These are phyloP conservation scores for Curvularia eragrostidis DNA, from an alignment of 2,329 filamentous ascomycete species.

Conservation along the genomic window DNA sequence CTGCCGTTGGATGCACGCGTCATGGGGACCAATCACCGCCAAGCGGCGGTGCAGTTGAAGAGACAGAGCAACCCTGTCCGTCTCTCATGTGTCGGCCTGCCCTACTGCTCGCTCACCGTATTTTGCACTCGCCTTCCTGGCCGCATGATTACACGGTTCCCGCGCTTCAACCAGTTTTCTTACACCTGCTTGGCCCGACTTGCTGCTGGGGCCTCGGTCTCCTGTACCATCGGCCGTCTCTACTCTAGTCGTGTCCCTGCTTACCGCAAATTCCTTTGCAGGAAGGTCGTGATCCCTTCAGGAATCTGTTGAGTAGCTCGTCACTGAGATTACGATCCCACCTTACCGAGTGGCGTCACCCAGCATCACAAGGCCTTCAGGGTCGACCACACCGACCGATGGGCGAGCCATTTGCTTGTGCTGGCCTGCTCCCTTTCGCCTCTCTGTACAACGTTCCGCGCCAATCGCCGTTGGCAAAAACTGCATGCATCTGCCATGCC, in stretches of 20 bases:
- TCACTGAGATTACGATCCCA: conserved; percentile 15
- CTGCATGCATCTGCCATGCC: conserved; percentile 27
- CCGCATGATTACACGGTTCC: conserved; percentile 7
- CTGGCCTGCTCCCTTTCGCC: not conserved
- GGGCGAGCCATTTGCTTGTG: conserved; percentile 2
- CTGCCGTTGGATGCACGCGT: conserved; percentile 20
- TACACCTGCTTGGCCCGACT: not conserved
- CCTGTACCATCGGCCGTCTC: not conserved
- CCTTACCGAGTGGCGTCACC: conserved; percentile 25
- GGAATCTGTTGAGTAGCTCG: conserved; percentile 20
- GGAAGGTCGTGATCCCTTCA: conserved; percentile 6
- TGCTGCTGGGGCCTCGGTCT: not conserved
- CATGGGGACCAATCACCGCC: conserved; percentile 22
- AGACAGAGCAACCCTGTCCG: conserved; percentile 24
- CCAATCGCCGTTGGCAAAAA: conserved; percentile 21
- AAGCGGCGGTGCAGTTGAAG: conserved; percentile 19
- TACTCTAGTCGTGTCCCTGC: not conserved
- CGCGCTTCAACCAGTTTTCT: conserved; percentile 3
- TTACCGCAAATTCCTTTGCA: not conserved
- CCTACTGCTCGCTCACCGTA: conserved; percentile 28
- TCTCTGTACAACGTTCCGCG: conserved; percentile 15
- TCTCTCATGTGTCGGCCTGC: conserved; percentile 12
- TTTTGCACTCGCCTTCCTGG: conserved; percentile 13
- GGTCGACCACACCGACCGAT: conserved; percentile 5
- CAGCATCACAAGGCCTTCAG: conserved; percentile 22